Percentiles rank a stretch among this genome's conserved stretches.
phyloP scores from a whole-genome alignment of 768 basidiomycete genomes.

The Panus rudis region DNA sequence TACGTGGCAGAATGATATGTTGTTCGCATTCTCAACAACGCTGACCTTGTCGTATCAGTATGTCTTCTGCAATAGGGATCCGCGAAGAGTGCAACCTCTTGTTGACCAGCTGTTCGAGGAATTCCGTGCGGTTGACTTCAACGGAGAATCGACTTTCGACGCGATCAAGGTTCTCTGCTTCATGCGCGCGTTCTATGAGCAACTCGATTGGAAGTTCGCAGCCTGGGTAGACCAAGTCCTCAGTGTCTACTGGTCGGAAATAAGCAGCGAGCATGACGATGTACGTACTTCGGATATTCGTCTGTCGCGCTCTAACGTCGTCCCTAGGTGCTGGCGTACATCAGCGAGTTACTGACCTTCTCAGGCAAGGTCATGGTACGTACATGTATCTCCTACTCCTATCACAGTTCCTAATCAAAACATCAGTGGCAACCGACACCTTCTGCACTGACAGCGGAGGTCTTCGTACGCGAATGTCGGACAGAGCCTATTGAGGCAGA shows the following conservation, averaged over 20 bases:
- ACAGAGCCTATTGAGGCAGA: slow-evolving; percentile 49
- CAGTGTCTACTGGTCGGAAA: slow-evolving; percentile 61
- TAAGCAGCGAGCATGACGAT: slow-evolving; percentile 69
- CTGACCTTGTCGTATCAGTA: slow-evolving; percentile 39
- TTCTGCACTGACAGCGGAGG: slow-evolving; percentile 51
- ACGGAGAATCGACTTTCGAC: slow-evolving; percentile 78
- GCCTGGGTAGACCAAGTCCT: slow-evolving; percentile 71
- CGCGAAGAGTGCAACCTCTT: slow-evolving; percentile 73
- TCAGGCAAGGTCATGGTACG: slow-evolving; percentile 66
- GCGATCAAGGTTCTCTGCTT: slow-evolving; percentile 62
- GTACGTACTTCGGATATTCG: slow-evolving; percentile 29
- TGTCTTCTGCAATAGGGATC: slow-evolving; percentile 72
- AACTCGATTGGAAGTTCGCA: slow-evolving; percentile 72
- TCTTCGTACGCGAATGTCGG: slow-evolving; percentile 64
- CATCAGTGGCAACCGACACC: slow-evolving; percentile 58
- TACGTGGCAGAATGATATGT: slow-evolving; percentile 20
- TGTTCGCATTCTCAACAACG: not conserved
- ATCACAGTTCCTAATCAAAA: slow-evolving; percentile 1
- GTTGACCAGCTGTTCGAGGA: slow-evolving; percentile 65
- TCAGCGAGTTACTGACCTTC: slow-evolving; percentile 68
- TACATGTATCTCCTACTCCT: not conserved
- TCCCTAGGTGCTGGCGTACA: slow-evolving; percentile 60
- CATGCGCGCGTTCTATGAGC: slow-evolving; percentile 65
- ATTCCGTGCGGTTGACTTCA: slow-evolving; percentile 66
- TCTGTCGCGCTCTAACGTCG: slow-evolving; percentile 5